A percentile compares a stretch with the other conserved stretches of the same genome.
phyloP scores from a whole-genome alignment of 139 green algal genomes.

The Picochlorum sp. region DNA sequence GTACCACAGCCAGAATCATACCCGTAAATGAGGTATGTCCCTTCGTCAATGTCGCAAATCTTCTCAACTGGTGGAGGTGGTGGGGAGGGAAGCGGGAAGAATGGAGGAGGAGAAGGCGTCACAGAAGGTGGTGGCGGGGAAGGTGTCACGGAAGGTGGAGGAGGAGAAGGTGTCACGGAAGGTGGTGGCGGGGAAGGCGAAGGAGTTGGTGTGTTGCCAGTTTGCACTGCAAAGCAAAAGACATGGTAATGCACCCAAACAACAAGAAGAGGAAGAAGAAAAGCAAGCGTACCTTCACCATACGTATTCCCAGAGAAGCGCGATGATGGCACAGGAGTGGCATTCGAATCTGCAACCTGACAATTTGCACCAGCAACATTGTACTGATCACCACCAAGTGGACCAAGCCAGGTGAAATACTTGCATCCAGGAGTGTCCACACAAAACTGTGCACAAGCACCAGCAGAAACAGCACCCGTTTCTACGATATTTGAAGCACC shows the following conservation, averaged over 20 bases:
- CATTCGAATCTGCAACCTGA: background rate
- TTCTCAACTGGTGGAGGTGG: background rate
- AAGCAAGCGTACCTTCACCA: background rate
- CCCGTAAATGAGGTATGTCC: too few species aligned
- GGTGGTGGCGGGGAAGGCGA: background rate
- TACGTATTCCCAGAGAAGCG: background rate
- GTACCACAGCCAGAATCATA: too few species aligned
- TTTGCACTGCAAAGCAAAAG: background rate
- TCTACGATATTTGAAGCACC: background rate
- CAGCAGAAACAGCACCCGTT: background rate
- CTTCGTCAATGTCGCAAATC: too few species aligned
- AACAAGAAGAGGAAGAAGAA: background rate
- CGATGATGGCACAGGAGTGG: background rate
- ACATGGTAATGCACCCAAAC: background rate
- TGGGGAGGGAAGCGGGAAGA: background rate
- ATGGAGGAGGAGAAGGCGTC: background rate
- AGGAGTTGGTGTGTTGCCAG: background rate
- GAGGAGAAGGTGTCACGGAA: background rate
- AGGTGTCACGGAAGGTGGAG: background rate
- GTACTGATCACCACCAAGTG: background rate
- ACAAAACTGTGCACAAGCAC: background rate
- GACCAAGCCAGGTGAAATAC: constrained; percentile 1
- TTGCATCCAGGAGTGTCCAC: background rate
- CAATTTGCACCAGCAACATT: background rate
- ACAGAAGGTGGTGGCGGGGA: background rate